These are phyloP conservation scores for Teratosphaeriaceae sp. DNA, from an alignment of 2,329 filamentous ascomycete genomes.

Conservation along the genomic window DNA sequence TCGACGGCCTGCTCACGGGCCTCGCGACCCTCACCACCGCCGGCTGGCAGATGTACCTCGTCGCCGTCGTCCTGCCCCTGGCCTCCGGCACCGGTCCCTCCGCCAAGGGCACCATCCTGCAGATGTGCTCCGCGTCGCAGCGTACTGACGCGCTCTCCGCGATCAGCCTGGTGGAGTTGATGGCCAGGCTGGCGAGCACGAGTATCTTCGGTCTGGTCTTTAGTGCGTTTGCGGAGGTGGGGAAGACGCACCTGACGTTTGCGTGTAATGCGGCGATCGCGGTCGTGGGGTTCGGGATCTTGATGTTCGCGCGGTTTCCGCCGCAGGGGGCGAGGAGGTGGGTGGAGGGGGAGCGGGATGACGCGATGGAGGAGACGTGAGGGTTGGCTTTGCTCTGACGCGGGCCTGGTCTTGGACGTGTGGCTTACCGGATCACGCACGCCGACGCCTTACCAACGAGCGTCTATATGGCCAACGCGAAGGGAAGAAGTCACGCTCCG, in stretches of 20 bases:
- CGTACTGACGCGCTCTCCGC: conserved; percentile 61
- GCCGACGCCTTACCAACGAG: no score
- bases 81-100: conserved; percentile 63
- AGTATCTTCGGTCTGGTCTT: conserved; percentile 62
- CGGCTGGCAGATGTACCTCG: conserved; percentile 63
- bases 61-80: conserved; percentile 59
- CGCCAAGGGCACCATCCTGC: conserved; percentile 65
- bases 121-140: conserved; percentile 58
- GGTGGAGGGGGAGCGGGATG: background rate
- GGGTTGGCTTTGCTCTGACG: no score
- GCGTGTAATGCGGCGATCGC: conserved; percentile 59
- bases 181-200: conserved; percentile 57
- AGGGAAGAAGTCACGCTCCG: no score
- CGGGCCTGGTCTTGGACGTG: no score
- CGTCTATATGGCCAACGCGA: no score
- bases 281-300: conserved; percentile 43
- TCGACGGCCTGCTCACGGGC: conserved; percentile 59
- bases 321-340: conserved; percentile 17
- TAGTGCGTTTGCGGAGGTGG: conserved; percentile 54
- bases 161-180: conserved; percentile 63
- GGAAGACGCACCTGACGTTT: conserved; percentile 57
- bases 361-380: background rate
- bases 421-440: no score
- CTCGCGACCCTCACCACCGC: conserved; percentile 55
- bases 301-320: conserved; percentile 42